phyloP scores from a whole-genome alignment of 164 flowering plant genomes.

The Litsea cubeba region DNA sequence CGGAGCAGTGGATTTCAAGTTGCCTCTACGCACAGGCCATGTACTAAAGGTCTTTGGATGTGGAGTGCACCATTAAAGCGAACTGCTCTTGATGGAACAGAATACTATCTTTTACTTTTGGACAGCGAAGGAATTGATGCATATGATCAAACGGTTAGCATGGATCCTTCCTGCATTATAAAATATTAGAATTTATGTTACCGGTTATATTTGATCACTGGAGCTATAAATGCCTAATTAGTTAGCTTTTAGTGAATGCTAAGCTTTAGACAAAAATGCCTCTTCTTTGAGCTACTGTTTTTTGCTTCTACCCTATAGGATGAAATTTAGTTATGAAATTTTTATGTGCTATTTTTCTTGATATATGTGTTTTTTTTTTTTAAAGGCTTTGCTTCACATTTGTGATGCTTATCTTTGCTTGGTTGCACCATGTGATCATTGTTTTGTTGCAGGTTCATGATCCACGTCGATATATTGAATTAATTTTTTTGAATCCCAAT shows the following conservation, averaged over 20 bases:
- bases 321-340: background rate
- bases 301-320: background rate
- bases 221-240: background rate
- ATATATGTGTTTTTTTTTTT: background rate
- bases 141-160: constrained; percentile 92
- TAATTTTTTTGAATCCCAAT: too few species aligned
- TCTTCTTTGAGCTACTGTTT: background rate
- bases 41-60: constrained; percentile 99
- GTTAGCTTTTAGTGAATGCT: background rate
- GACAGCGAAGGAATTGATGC: constrained; percentile 99
- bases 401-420: background rate
- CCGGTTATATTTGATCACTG: background rate
- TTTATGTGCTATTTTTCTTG: too few species aligned
- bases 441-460: background rate
- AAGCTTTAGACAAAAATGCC: background rate
- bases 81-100: constrained; percentile 95
- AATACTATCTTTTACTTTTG: constrained; percentile 80
- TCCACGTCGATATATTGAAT: background rate
- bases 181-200: background rate
- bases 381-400: background rate
- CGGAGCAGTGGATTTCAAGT: constrained; percentile 98
- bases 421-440: background rate
- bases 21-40: constrained; percentile 92
- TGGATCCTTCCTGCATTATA: background rate
- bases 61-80: constrained; percentile 95